These are phyloP conservation scores for Triticum turgidum DNA, from an alignment of 176 grass and related monocot species.

Conservation along the genomic window DNA sequence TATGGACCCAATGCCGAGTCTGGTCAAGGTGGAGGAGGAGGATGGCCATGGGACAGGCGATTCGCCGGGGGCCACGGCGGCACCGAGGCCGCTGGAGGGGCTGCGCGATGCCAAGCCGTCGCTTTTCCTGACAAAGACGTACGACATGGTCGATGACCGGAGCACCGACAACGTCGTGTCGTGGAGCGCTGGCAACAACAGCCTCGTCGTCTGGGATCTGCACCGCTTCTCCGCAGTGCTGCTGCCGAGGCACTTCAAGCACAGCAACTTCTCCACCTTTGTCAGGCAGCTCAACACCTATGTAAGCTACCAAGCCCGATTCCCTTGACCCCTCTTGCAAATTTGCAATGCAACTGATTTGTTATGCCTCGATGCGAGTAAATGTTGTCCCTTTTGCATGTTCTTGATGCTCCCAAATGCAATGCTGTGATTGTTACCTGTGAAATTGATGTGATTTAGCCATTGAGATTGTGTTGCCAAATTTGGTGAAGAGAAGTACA, in stretches of 20 bases:
- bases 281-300: constrained; percentile 78
- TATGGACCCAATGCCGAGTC: constrained; percentile 60
- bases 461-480: not conserved
- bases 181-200: constrained; percentile 67
- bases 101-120: constrained; percentile 72
- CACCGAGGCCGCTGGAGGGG: constrained; percentile 66
- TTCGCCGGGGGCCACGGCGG: not conserved
- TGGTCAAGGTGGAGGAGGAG: constrained; percentile 63
- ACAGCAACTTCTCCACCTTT: constrained; percentile 97
- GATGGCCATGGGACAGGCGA: constrained; percentile 11
- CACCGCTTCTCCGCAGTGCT: constrained; percentile 60
- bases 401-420: not conserved
- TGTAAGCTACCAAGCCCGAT: not conserved
- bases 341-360: constrained; percentile 33
- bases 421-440: not conserved
- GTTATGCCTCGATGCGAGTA: not conserved
- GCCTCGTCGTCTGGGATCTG: constrained; percentile 92
- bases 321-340: constrained; percentile 20
- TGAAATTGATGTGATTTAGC: not conserved
- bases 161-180: constrained; percentile 57
- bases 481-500: not conserved
- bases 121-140: constrained; percentile 87
- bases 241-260: constrained; percentile 80
- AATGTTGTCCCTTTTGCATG: not conserved
- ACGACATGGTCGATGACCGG: constrained; percentile 76